A percentile compares a stretch with the other conserved stretches of the same genome.
These are phyloP conservation scores for Apiospora arundinis DNA, from an alignment of 2,329 filamentous ascomycete genomes.

Conservation along the genomic window DNA sequence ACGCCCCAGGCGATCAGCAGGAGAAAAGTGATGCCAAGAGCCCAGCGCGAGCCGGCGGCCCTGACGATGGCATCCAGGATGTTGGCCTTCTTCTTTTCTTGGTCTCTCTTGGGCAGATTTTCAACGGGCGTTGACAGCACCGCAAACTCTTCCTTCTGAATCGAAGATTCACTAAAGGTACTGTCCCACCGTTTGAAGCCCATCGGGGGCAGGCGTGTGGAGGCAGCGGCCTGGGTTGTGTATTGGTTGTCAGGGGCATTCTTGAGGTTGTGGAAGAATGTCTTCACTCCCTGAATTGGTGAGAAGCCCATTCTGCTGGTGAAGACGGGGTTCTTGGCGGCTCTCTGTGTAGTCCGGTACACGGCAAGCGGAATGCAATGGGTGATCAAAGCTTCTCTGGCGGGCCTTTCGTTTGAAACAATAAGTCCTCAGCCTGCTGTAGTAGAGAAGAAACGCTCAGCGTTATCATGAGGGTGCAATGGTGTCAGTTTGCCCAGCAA, in stretches of 20 bases:
- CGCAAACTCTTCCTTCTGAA: neutral
- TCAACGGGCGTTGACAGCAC: neutral
- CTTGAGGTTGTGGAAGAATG: constrained; percentile 8
- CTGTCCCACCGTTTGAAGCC: neutral
- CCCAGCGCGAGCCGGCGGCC: constrained; percentile 35
- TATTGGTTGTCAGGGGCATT: constrained; percentile 18
- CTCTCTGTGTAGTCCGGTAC: neutral
- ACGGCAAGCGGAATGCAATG: neutral
- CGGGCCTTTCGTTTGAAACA: neutral
- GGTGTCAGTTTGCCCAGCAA: constrained; percentile 3
- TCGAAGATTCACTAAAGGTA: neutral
- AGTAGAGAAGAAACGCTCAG: constrained; percentile 11
- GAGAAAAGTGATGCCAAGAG: constrained; percentile 40
- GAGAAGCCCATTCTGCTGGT: constrained; percentile 2
- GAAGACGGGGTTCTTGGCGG: neutral
- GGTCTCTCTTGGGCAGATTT: neutral
- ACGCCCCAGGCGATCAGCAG: constrained; percentile 40
- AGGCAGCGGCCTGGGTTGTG: neutral
- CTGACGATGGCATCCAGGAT: constrained; percentile 36
- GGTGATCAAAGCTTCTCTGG: neutral
- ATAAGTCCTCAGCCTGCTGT: constrained; percentile 4
- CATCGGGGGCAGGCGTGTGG: neutral
- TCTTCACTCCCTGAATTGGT: constrained; percentile 11
- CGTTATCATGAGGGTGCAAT: neutral
- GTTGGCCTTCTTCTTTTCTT: neutral